Evolutionary conservation across 2,329 filamentous ascomycete genomes (phyloP), one percentile per base, ranked within the genome.

Genomic region (Tolypocladium album): DNA sequence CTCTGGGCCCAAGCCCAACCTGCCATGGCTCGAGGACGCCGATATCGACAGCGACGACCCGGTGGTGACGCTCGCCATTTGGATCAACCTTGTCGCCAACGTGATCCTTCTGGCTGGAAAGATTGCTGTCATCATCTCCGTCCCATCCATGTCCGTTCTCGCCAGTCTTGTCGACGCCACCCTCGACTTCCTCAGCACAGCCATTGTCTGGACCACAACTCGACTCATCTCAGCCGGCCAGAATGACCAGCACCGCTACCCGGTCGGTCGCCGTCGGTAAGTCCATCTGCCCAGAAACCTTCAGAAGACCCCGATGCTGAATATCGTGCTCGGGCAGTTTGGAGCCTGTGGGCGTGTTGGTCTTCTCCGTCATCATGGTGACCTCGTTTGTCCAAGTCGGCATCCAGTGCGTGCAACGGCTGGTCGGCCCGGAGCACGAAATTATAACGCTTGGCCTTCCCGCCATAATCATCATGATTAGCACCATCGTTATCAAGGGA

Each of bases 291-390:
- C 22, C 31, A 22, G 13, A 22, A 17, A 31, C 13, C n/a, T 27
- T 13, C 11, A 45, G 40, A 34, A 27, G 4, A 47, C 38, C 38
- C 38, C 38, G 27, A 53, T 27, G 53, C 67, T 71, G 64, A 72
- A 59, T 4, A n/a, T 20, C 17, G 12, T 57, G 39, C 43, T n/a
- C 27, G 7, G 27, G 22, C 43, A 83, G 87, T 56, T 79, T 94
- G 55, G 90, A 93, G 68, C 90, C 90, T 1, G 81, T 94, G 7
- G 90, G 90, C 36, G 87, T 94, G 2, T 78, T 94, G 6, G 86
- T 93, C 59, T 94, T 93, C 74, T 89, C 87, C 20, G 83, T 92
- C 61, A 89, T 93, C 69, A 94, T 94, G 89, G 88, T 93, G 63
- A 92, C 88, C 0, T 89, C 88, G 0, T 93, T 94, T 74, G 84